Percentiles rank a stretch among this genome's conserved stretches.
These are phyloP conservation scores for Eucalyptus regnans DNA, from an alignment of 345 rosid species.

Conservation along the genomic window DNA sequence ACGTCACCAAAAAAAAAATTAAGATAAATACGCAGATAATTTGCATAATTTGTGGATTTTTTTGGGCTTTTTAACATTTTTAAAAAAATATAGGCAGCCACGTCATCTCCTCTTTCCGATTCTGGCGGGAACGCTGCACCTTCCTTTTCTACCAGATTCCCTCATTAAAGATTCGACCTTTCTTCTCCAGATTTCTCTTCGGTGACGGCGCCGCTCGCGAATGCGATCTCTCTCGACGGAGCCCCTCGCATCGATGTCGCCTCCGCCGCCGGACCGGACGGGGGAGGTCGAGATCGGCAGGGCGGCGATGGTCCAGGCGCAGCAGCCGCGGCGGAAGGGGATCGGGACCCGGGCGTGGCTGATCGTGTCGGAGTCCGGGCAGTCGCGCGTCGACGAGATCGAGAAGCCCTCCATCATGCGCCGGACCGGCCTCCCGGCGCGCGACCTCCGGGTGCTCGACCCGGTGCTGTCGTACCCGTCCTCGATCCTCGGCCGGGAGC, in stretches of 20 bases:
- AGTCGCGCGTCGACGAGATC: conserved; percentile 16
- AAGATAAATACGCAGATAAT: no score
- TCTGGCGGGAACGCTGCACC: neutral
- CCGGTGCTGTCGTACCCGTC: conserved; percentile 47
- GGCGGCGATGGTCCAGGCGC: neutral
- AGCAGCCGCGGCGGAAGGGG: conserved; percentile 11
- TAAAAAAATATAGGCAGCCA: neutral
- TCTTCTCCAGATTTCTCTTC: neutral
- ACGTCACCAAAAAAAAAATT: no score
- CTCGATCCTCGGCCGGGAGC: conserved; percentile 36
- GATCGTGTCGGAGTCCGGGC: conserved; percentile 17
- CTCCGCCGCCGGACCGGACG: neutral
- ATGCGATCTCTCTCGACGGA: neutral
- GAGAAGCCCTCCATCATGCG: conserved; percentile 39
- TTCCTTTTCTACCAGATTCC: neutral
- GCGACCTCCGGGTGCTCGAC: conserved; percentile 37
- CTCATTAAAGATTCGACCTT: fast-evolving
- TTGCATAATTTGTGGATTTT: no score
- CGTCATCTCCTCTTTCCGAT: neutral
- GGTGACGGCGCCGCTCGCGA: neutral
- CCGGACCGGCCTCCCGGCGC: conserved; percentile 39
- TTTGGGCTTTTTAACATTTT: neutral
- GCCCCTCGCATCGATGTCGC: neutral
- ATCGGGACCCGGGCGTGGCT: conserved; percentile 22
- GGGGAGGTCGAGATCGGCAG: neutral